Base-by-base conservation (phyloP, 345 rosid genomes). In the Heritiera fomes region DNA sequence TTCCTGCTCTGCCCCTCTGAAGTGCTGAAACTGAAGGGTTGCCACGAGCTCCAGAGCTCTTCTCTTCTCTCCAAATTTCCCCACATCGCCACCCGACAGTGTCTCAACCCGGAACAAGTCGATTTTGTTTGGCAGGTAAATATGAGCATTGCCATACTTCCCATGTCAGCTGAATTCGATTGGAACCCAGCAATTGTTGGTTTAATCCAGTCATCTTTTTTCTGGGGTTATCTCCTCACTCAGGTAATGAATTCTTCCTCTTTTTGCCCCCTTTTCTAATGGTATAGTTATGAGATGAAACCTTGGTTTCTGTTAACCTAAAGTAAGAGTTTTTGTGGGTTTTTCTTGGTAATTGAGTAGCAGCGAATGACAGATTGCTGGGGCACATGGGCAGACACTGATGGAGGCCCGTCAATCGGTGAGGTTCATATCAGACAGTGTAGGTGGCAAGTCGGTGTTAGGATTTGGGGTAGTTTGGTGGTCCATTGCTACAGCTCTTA, bases 91-190 rank as follows among this genome's bases (percentile, higher is more conserved):
- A 1, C 83, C 87, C 72, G 76, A 86, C 20, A 55, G 9, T 3
- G 1, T 79, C 14, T 50, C 78, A 15, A 30, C 79, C 47, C 81
- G 78, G 17, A 82, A 28, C 71, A 81, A 65, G 49, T 20, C 47
- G 99, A 93, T 71, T 23, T 23, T 23, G 28, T 23, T 23, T 23
- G 80, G 82, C 91, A 93, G 99, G 98, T 95, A 78, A 95, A 95
- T 56, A 95, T 95, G 98, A 95, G 97, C 82, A 93, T 95, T 66
- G 99, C 96, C 0, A 93, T 95, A 88, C 99, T 95, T 83, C 99
- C 99, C n/a, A 93, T 93, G 97, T 91, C 97, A n/a, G 93, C 96
- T 2, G 97, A 95, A 84, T 90, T 8, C 80, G 87, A 92, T 78
- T 95, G 98, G 98, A 95, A 84, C 79, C 93, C 94, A 0, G 78